These are phyloP conservation scores for Linnemannia zychae DNA, from an alignment of 192 early-diverging fungal genomes.

Conservation along the genomic window DNA sequence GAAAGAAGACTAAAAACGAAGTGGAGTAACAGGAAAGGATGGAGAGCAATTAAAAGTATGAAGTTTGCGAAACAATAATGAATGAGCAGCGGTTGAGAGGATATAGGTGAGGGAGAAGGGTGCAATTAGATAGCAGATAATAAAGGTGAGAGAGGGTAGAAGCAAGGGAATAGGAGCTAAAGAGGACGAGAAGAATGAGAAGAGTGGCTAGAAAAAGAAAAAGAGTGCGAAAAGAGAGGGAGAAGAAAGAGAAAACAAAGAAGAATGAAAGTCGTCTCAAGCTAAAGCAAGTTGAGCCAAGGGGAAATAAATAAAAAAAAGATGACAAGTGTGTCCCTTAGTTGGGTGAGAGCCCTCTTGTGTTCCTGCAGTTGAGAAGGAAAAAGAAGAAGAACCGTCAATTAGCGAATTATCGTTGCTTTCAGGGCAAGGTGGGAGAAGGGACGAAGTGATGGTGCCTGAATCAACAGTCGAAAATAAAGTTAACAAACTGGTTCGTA, in stretches of 20 bases:
- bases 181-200: neutral
- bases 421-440: neutral
- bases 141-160: neutral
- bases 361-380: neutral
- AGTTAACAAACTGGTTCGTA: neutral
- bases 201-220: neutral
- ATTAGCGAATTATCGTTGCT: slow-evolving; percentile 4
- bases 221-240: neutral
- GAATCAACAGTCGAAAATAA: neutral
- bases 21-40: neutral
- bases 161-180: neutral
- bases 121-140: neutral
- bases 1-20: neutral
- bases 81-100: neutral
- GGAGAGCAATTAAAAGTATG: neutral
- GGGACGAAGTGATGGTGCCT: neutral
- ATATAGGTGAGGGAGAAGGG: neutral
- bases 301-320: neutral
- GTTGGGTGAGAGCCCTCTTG: neutral
- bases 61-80: neutral
- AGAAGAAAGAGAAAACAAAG: neutral
- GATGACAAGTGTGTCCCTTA: neutral
- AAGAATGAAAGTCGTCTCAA: neutral
- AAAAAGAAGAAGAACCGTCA: neutral
- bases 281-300: neutral